A percentile compares a stretch with the other conserved stretches of the same genome.
Conservation (phyloP, 1,284 basidiomycete species). For the Grifola frondosa region DNA sequence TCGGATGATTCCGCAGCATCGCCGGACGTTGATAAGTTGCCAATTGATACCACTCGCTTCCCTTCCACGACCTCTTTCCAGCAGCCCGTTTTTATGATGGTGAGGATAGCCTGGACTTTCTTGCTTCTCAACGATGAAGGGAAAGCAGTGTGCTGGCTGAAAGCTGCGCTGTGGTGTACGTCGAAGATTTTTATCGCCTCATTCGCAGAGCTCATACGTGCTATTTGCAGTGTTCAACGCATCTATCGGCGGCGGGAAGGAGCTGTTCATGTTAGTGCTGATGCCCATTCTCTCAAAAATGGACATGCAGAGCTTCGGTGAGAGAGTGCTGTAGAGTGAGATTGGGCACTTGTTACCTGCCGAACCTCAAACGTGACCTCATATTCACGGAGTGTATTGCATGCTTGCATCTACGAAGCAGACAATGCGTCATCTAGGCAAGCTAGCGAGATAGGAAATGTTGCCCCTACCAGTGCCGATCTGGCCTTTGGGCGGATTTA, state of each 20-base stretch:
- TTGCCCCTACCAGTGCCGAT: too few species aligned
- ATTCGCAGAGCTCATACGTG: too few species aligned
- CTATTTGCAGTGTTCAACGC: slow-evolving; percentile 10
- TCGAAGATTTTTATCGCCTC: background rate
- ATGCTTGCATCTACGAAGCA: too few species aligned
- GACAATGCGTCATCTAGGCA: too few species aligned
- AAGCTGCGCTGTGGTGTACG: slow-evolving; percentile 12
- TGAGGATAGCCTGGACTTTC: slow-evolving; percentile 15
- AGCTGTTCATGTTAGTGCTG: slow-evolving; percentile 16
- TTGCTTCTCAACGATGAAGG: slow-evolving; percentile 7
- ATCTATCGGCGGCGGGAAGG: slow-evolving; percentile 15
- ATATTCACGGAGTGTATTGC: too few species aligned
- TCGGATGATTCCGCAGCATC: too few species aligned
- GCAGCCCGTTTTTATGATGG: slow-evolving; percentile 15
- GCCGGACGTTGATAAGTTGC: too few species aligned
- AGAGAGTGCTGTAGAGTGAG: slow-evolving; percentile 8
- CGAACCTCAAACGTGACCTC: too few species aligned
- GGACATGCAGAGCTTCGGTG: slow-evolving; percentile 8
- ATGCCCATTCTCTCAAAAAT: slow-evolving; percentile 8
- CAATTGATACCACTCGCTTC: slow-evolving; percentile 11
- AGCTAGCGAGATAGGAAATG: too few species aligned
- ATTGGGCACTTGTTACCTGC: too few species aligned
- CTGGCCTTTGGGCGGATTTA: too few species aligned
- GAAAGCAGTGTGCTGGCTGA: slow-evolving; percentile 13
- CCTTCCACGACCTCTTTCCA: slow-evolving; percentile 15